phyloP scores from a whole-genome alignment of 495 filamentous ascomycete species.

The Penicillium macrosclerotiorum region DNA sequence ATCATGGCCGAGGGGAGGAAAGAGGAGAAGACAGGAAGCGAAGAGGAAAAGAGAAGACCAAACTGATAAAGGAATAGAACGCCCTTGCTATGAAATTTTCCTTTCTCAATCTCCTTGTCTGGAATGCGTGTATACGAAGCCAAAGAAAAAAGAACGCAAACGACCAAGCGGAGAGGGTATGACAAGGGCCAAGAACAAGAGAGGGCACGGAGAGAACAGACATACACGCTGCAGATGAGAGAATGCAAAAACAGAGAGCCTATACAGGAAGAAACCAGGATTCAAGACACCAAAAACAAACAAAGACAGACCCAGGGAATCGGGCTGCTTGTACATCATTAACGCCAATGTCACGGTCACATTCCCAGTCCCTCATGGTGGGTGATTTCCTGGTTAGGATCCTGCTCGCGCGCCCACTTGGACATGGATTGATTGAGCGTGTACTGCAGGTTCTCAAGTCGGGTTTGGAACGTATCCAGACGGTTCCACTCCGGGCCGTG shows the following conservation, averaged over 20 bases:
- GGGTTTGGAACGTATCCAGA: slow-evolving; percentile 24
- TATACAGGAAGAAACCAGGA: not conserved
- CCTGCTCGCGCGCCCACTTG: slow-evolving; percentile 22
- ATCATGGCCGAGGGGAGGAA: too few species aligned
- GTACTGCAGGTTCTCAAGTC: slow-evolving; percentile 14
- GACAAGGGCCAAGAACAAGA: slow-evolving; percentile 3
- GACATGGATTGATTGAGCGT: slow-evolving; percentile 25
- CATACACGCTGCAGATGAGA: slow-evolving; percentile 4
- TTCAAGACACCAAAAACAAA: not conserved
- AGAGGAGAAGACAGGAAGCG: slow-evolving; percentile 2
- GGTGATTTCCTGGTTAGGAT: slow-evolving; percentile 21
- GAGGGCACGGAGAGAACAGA: not conserved
- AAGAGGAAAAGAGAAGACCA: slow-evolving; percentile 5
- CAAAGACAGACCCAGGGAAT: not conserved
- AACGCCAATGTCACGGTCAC: slow-evolving; percentile 8
- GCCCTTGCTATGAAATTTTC: slow-evolving; percentile 27
- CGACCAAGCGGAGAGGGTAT: slow-evolving; percentile 4
- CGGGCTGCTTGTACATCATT: slow-evolving; percentile 4
- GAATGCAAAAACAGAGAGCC: not conserved
- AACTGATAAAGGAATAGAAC: slow-evolving; percentile 14
- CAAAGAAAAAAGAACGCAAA: slow-evolving; percentile 5
- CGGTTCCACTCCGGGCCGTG: too few species aligned
- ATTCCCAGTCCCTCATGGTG: slow-evolving; percentile 27
- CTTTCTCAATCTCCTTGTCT: slow-evolving; percentile 10
- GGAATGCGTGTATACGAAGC: slow-evolving; percentile 7